Percentiles rank a stretch among this genome's conserved stretches.
phyloP scores from a whole-genome alignment of 768 basidiomycete genomes.

The Xerocomus spinulosus region DNA sequence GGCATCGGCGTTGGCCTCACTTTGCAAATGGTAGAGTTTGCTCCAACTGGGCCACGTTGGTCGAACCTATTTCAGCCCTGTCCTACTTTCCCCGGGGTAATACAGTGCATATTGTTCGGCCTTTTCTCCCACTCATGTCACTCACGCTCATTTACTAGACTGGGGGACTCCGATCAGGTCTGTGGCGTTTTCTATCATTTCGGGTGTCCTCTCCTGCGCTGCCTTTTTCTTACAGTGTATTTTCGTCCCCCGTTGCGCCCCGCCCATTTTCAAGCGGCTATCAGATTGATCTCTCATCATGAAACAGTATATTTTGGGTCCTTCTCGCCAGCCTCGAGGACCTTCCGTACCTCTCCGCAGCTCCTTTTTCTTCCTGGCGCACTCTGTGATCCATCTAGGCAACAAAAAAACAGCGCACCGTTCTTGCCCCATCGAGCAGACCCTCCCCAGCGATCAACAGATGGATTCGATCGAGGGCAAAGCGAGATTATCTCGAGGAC shows the following conservation, averaged over 20 bases:
- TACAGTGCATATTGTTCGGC: slow-evolving; percentile 6
- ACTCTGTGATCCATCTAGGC: no score
- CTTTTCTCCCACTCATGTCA: slow-evolving; percentile 7
- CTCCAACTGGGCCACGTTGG: slow-evolving; percentile 12
- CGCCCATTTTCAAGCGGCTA: slow-evolving; percentile 4
- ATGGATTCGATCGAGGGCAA: slow-evolving; percentile 71
- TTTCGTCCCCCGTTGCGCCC: neutral
- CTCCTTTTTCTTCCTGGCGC: neutral
- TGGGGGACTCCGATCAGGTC: neutral
- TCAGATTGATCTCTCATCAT: slow-evolving; percentile 12
- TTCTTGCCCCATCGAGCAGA: slow-evolving; percentile 15
- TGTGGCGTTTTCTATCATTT: neutral
- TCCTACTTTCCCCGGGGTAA: slow-evolving; percentile 12
- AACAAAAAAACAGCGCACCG: no score
- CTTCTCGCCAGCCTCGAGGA: slow-evolving; percentile 19
- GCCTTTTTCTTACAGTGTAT: neutral
- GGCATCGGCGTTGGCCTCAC: slow-evolving; percentile 15
- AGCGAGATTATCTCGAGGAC: slow-evolving; percentile 64
- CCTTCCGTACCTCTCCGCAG: slow-evolving; percentile 15
- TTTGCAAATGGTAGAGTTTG: slow-evolving; percentile 15
- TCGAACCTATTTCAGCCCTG: neutral
- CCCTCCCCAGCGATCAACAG: slow-evolving; percentile 26
- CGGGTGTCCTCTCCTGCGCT: neutral
- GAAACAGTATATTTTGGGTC: slow-evolving; percentile 3
- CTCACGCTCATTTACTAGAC: slow-evolving; percentile 2